Evolutionary conservation across 352 stramenopile species (phyloP).

Genomic region (Ophiocytium majus): DNA sequence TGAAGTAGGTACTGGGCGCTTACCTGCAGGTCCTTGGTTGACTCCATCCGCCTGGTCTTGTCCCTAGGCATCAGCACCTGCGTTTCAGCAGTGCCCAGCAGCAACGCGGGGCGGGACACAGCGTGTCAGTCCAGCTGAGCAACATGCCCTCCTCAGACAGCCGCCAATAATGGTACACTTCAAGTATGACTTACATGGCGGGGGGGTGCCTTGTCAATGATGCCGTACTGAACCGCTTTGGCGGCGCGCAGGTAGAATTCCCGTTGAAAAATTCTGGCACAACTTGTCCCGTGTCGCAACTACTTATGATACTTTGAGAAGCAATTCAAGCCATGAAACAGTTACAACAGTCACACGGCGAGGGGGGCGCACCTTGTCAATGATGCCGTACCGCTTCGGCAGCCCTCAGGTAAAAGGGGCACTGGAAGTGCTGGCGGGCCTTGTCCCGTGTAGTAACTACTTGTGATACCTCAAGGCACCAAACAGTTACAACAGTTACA

Average conservation of each 20-base stretch:
- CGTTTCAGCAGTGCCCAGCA: background rate
- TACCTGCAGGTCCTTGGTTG: slow-evolving; percentile 33
- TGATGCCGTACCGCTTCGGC: slow-evolving; percentile 75
- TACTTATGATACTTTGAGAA: too few relatives aligned
- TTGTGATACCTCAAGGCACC: background rate
- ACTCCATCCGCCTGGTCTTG: slow-evolving; percentile 26
- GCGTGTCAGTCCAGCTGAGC: too few relatives aligned
- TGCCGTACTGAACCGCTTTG: slow-evolving; percentile 71
- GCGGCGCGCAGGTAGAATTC: slow-evolving; percentile 73
- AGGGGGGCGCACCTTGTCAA: slow-evolving; percentile 64
- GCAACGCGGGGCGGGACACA: background rate
- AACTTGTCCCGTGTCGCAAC: too few relatives aligned
- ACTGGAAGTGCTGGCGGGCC: slow-evolving; percentile 68
- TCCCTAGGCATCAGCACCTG: slow-evolving; percentile 36
- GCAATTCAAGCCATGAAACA: too few relatives aligned
- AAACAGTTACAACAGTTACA: background rate
- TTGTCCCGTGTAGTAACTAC: slow-evolving; percentile 49
- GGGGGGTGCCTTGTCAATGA: slow-evolving; percentile 71
- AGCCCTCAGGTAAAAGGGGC: slow-evolving; percentile 73
- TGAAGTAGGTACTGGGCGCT: background rate
- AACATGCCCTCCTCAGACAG: too few relatives aligned
- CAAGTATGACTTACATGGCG: too few relatives aligned
- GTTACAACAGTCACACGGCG: background rate
- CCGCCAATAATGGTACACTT: too few relatives aligned
- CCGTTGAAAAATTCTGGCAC: too few relatives aligned